phyloP scores from a whole-genome alignment of 495 filamentous ascomycete genomes.

The Daldinia decipiens region DNA sequence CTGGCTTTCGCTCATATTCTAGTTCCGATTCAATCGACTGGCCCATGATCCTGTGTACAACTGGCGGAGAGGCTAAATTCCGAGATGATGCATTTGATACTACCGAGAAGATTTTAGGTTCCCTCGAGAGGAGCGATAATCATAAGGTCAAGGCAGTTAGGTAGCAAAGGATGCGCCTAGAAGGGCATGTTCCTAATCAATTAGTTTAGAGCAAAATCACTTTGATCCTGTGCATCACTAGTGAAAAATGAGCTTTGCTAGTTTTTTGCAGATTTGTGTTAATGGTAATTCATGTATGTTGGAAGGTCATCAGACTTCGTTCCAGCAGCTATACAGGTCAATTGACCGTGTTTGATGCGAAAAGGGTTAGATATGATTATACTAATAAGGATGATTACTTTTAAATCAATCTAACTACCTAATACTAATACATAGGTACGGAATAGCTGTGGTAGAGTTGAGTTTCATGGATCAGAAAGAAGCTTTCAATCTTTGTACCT shows the following conservation, averaged over 20 bases:
- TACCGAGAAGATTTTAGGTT: conserved; percentile 20
- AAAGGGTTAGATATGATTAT: not conserved
- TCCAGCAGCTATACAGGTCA: not conserved
- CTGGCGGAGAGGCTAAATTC: conserved; percentile 20
- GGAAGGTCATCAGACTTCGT: not conserved
- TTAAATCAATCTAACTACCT: no score
- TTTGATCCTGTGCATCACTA: conserved; percentile 1
- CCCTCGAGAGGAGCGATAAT: conserved; percentile 14
- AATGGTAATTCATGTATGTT: not conserved
- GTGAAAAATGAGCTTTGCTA: not conserved
- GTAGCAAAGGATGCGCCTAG: conserved; percentile 21
- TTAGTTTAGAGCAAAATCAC: conserved; percentile 27
- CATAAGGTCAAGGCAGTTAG: conserved; percentile 19
- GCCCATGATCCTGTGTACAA: conserved; percentile 17
- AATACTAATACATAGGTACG: no score
- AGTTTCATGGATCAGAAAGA: not conserved
- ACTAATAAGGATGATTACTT: no score
- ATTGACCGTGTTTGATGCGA: not conserved
- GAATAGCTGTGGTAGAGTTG: no score
- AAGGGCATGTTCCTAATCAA: conserved; percentile 16
- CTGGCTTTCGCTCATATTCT: conserved; percentile 48
- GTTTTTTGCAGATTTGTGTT: not conserved
- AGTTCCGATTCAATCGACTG: conserved; percentile 50
- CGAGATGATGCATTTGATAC: conserved; percentile 23
- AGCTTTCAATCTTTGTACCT: not conserved